Conservation (phyloP, 805 yeast genomes). For the Metschnikowia chrysomelidarum region DNA sequence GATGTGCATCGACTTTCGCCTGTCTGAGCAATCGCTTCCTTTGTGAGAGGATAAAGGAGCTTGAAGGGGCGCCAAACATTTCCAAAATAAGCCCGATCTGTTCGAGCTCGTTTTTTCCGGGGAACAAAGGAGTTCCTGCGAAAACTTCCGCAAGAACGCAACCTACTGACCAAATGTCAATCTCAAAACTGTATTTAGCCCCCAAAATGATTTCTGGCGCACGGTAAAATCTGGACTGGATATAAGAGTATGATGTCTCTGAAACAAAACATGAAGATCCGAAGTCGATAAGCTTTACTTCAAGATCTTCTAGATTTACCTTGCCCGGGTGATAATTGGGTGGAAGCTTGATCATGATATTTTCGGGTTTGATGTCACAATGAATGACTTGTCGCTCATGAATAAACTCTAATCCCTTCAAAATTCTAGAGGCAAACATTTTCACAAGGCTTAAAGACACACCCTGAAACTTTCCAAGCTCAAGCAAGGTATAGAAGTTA, state of each 20-base stretch:
- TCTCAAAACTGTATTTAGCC: conserved; percentile 51
- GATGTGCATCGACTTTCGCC: conserved; percentile 15
- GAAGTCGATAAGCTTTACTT: conserved; percentile 74
- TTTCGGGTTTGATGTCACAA: conserved; percentile 87
- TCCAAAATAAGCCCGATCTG: conserved; percentile 44
- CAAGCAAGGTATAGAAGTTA: conserved; percentile 61
- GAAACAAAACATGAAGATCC: conserved; percentile 59
- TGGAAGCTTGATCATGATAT: conserved; percentile 56
- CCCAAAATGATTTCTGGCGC: conserved; percentile 80
- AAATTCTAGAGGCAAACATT: conserved; percentile 51
- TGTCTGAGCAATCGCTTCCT: conserved; percentile 35
- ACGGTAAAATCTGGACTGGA: conserved; percentile 68
- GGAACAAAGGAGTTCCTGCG: conserved; percentile 18
- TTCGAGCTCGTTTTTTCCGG: conserved; percentile 43
- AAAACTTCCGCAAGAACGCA: conserved; percentile 51
- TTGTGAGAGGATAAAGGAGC: conserved; percentile 36
- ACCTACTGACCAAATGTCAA: conserved; percentile 92
- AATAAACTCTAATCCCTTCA: conserved; percentile 58
- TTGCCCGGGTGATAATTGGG: conserved; percentile 8
- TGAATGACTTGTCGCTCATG: conserved; percentile 63
- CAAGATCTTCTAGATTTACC: conserved; percentile 38
- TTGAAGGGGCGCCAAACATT: conserved; percentile 47
- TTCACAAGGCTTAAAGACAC: conserved; percentile 40
- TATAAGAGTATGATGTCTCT: conserved; percentile 48
- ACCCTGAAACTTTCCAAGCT: conserved; percentile 50